phyloP scores from a whole-genome alignment of 2,329 filamentous ascomycete species.

The Aspergillus ustus region DNA sequence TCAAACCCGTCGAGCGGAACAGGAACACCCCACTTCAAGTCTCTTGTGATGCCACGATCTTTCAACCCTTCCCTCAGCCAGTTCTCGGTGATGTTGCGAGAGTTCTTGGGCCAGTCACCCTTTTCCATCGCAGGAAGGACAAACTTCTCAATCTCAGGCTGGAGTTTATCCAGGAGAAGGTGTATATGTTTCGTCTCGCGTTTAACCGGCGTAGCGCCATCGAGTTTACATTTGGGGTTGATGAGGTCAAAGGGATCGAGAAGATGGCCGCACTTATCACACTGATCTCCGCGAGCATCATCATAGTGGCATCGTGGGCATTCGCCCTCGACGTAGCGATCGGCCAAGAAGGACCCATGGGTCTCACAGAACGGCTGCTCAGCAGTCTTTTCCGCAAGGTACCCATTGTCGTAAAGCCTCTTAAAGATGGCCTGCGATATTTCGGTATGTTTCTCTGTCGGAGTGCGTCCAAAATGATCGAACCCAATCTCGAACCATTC shows the following conservation, averaged over 20 bases:
- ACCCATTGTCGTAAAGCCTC: conserved; percentile 86
- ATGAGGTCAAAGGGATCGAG: conserved; percentile 76
- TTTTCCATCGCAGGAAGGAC: conserved; percentile 72
- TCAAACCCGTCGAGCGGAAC: conserved; percentile 66
- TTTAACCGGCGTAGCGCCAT: conserved; percentile 78
- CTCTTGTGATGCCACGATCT: conserved; percentile 85
- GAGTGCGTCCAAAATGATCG: conserved; percentile 92
- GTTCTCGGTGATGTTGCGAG: conserved; percentile 49
- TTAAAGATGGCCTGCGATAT: conserved; percentile 92
- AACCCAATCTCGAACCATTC: conserved; percentile 96
- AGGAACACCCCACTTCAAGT: conserved; percentile 84
- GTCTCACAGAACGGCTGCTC: conserved; percentile 88
- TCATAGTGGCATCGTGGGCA: conserved; percentile 61
- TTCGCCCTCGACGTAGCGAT: conserved; percentile 66
- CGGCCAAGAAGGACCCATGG: conserved; percentile 69
- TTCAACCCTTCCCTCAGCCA: conserved; percentile 75
- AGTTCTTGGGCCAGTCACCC: conserved; percentile 58
- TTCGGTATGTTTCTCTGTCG: conserved; percentile 83
- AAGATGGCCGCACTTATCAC: conserved; percentile 73
- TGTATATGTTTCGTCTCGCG: conserved; percentile 89
- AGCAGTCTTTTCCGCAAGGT: conserved; percentile 82
- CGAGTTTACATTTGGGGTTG: conserved; percentile 89
- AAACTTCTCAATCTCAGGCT: conserved; percentile 78
- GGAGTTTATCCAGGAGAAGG: conserved; percentile 81
- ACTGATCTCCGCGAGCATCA: conserved; percentile 75